Percentiles rank a stretch among this genome's conserved stretches.
Evolutionary conservation across 2,329 filamentous ascomycete genomes (phyloP).

Genomic region (Aspergillus glaucus): DNA sequence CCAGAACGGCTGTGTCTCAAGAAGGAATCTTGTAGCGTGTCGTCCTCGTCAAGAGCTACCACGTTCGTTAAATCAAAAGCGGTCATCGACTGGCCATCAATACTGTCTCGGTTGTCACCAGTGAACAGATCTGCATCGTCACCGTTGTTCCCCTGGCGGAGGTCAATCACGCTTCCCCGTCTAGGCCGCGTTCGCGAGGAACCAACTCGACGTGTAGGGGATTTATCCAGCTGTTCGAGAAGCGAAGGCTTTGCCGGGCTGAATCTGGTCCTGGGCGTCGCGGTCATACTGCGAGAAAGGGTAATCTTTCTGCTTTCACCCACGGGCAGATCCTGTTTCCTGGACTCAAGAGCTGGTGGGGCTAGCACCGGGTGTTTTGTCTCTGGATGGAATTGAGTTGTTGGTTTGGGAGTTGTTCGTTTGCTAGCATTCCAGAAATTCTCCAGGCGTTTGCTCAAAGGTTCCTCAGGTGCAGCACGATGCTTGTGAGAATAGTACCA

Average conservation of each 20-base stretch:
- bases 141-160: conserved; percentile 11
- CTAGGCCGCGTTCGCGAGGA: conserved; percentile 23
- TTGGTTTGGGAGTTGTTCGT: conserved; percentile 15
- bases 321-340: conserved; percentile 19
- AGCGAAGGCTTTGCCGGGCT: conserved; percentile 36
- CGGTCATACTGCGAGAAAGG: conserved; percentile 28
- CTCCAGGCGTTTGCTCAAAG: conserved; percentile 32
- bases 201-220: conserved; percentile 28
- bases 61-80: conserved; percentile 28
- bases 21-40: conserved; percentile 27
- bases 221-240: conserved; percentile 31
- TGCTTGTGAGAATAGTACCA: conserved; percentile 24
- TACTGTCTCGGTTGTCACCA: conserved; percentile 16
- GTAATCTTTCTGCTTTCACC: conserved; percentile 24
- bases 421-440: conserved; percentile 34
- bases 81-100: conserved; percentile 16
- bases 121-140: conserved; percentile 20
- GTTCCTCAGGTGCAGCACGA: conserved; percentile 21
- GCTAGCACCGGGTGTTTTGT: conserved; percentile 10
- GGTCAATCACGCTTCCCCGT: conserved; percentile 13
- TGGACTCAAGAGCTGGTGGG: conserved; percentile 12
- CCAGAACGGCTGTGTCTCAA: conserved; percentile 21
- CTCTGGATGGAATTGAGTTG: conserved; percentile 13
- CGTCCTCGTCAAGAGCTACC: conserved; percentile 25
- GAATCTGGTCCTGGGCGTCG: conserved; percentile 33